phyloP scores from a whole-genome alignment of 441 rosid species.

The Pelargonium citronellum region DNA sequence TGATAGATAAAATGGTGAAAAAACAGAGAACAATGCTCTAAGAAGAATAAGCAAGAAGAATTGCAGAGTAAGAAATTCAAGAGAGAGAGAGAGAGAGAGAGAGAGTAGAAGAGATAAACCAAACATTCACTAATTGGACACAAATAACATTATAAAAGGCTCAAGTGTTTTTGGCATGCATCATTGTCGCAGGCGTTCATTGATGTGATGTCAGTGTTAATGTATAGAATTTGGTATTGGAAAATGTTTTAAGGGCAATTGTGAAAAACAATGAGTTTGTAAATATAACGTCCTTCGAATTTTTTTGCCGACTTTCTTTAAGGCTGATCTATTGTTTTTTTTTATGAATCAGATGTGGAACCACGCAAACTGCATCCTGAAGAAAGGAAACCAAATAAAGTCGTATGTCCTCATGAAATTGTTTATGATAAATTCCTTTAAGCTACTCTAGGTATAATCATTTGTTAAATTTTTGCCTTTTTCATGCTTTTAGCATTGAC shows the following conservation, averaged over 20 bases:
- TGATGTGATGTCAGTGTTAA: too few species aligned
- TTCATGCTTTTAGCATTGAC: slow-evolving; percentile 42
- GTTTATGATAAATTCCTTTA: slow-evolving; percentile 4
- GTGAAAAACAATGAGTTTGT: not conserved
- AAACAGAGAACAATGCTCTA: too few species aligned
- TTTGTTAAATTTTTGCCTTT: slow-evolving; percentile 12
- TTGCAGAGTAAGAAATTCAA: too few species aligned
- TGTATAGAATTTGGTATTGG: not conserved
- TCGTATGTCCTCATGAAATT: slow-evolving; percentile 40
- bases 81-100: too few species aligned
- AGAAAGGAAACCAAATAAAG: slow-evolving; percentile 75
- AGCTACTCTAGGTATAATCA: slow-evolving; percentile 1
- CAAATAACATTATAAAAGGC: too few species aligned
- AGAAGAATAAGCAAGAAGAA: too few species aligned
- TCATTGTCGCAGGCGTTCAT: too few species aligned
- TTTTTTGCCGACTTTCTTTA: not conserved
- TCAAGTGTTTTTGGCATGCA: too few species aligned
- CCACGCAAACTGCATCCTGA: slow-evolving; percentile 68
- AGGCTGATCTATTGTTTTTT: slow-evolving; percentile 15
- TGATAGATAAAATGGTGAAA: too few species aligned
- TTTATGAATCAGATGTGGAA: slow-evolving; percentile 69
- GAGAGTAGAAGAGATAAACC: too few species aligned
- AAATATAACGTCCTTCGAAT: not conserved
- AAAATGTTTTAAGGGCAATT: not conserved
- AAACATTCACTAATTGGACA: too few species aligned